phyloP scores from a whole-genome alignment of 2,329 filamentous ascomycete species.

The Rhynchosporium agropyri region DNA sequence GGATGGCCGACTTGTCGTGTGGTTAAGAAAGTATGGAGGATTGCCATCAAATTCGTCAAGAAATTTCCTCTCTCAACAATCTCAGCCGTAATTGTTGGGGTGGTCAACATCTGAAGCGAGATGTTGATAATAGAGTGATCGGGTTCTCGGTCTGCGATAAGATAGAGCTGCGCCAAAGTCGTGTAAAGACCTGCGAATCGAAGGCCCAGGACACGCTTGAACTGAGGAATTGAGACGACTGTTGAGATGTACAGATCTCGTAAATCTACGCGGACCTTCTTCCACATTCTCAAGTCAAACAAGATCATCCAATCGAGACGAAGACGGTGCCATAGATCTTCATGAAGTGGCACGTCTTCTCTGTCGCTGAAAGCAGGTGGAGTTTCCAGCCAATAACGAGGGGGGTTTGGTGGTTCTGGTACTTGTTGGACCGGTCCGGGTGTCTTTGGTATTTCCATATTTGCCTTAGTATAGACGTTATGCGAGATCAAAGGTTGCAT shows the following conservation, averaged over 20 bases:
- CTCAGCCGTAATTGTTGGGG: conserved; percentile 93
- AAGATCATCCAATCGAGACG: conserved; percentile 92
- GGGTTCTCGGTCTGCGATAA: conserved; percentile 93
- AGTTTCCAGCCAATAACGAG: conserved; percentile 84
- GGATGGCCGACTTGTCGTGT: conserved; percentile 95
- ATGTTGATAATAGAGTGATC: conserved; percentile 99
- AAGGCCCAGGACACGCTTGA: conserved; percentile 90
- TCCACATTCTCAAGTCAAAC: conserved; percentile 96
- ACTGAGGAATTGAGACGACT: conserved; percentile 91
- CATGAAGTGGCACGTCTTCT: conserved; percentile 68
- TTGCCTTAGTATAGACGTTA: conserved; percentile 63
- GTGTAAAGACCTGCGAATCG: conserved; percentile 97
- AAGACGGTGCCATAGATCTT: conserved; percentile 87
- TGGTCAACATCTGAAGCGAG: conserved; percentile 94
- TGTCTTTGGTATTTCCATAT: conserved; percentile 79
- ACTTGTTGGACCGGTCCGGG: conserved; percentile 57
- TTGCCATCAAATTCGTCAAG: conserved; percentile 90
- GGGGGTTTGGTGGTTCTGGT: conserved; percentile 61
- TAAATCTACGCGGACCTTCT: conserved; percentile 87
- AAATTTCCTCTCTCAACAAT: conserved; percentile 96
- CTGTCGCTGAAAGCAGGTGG: conserved; percentile 68
- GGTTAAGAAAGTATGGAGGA: conserved; percentile 95
- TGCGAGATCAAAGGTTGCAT: conserved; percentile 60
- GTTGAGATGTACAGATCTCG: conserved; percentile 95
- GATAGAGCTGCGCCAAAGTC: conserved; percentile 86